Base-by-base conservation (phyloP, 768 basidiomycete genomes). In the Leccinum aurantiacum region DNA sequence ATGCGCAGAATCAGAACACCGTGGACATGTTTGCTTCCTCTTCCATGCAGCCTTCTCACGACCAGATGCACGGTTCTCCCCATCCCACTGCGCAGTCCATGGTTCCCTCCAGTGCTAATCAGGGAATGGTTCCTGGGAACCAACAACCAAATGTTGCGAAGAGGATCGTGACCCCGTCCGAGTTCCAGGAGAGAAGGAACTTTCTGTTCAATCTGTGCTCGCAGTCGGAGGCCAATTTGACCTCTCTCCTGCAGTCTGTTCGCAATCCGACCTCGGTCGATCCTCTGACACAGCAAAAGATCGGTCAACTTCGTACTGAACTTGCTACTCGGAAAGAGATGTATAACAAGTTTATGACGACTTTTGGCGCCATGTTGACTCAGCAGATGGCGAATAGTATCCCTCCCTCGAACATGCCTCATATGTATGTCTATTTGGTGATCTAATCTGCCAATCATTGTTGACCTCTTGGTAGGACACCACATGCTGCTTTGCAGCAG, bases 31-130 rank as follows among this genome's bases (percentile, higher is more conserved):
- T 85, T 67, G 65, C 79, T 22, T 71, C 82, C 8, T 74, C 81
- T n/a, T 75, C 74, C 25, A 76, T 82, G 72, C 70, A 65, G 14
- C 56, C 71, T 29, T 71, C 71, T 31, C 65, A 74, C 63, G 80
- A 82, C 27, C 77, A 75, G 27, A 76, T 85, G 66, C 82, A 80
- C 10, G 76, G 80, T 6, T 82, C 82, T 29, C 85, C 81, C n/a
- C 77, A 79, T 71, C 65, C 72, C 15, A 19, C 62, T 8, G 55
- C 63, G 33, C 74, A 71, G 33, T 33, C 69, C 19, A 59, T 64
- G 61, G 72, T 63, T 15, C 61, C 64, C 5, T 54, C 66, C 11
- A 59, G 65, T 31, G 38, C 60, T 15, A 64, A 63, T 58, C 72
- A 66, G 50, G 67, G 64, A n/a, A 68, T 71, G 62, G 56, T 64